Conservation (phyloP, 257 asterid species). For the Solanum paucissectum region DNA sequence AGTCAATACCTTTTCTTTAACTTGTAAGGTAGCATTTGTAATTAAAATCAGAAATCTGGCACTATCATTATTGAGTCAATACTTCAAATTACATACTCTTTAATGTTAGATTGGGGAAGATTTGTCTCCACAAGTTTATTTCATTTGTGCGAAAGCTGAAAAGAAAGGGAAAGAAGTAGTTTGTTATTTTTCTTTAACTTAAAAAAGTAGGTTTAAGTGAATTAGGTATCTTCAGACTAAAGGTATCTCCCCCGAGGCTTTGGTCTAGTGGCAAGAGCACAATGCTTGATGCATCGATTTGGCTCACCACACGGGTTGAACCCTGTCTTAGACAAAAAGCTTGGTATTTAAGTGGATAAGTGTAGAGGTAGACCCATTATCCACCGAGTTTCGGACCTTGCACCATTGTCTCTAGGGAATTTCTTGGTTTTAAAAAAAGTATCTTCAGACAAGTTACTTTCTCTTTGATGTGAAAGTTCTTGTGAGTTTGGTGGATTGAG, state of each 20-base stretch:
- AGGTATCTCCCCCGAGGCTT: not conserved
- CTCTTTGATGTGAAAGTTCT: not conserved
- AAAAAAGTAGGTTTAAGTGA: not conserved
- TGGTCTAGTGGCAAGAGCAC: not conserved
- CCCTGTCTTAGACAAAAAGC: not conserved
- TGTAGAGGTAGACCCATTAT: not conserved
- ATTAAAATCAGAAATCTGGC: not conserved
- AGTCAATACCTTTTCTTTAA: not conserved
- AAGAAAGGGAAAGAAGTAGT: not conserved
- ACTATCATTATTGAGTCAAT: not conserved
- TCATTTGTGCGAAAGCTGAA: not conserved
- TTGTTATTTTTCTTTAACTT: not conserved
- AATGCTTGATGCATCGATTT: not conserved
- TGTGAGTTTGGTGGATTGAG: not conserved
- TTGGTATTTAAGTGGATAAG: not conserved
- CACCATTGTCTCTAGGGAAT: not conserved
- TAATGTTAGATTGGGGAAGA: not conserved
- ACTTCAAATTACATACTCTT: not conserved
- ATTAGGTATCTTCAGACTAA: not conserved
- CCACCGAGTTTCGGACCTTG: not conserved
- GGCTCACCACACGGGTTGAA: not conserved
- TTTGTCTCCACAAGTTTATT: not conserved
- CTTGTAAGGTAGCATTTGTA: not conserved
- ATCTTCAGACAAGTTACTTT: not conserved
- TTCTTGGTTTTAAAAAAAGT: not conserved